Base-by-base conservation (phyloP, 257 asterid genomes). In the Linaria vulgaris region DNA sequence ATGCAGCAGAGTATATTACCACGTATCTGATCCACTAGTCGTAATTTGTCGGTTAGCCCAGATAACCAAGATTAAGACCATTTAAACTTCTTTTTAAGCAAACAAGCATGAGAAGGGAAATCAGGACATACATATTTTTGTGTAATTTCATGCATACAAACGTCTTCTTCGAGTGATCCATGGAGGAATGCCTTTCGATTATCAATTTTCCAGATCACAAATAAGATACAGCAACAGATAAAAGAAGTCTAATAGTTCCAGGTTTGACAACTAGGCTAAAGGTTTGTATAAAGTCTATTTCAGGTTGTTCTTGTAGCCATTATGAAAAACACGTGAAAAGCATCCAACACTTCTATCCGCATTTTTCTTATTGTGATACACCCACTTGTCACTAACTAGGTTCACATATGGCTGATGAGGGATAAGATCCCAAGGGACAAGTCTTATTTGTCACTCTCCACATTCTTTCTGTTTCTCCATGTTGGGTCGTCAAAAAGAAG, bases 351-450 rank as follows among this genome's bases (percentile, higher is more conserved):
- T 19, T 8, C 57, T 31, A 16, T 51, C 57, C 7, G 14, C n/a
- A 12, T 27, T n/a, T 5, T 12, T 5, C 14, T 55, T 55, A 4
- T 3, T n/a, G 24, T 14, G 15, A 11, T 23, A 51, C 11, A 51
- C 30, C 57, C 34, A 51, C 15, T 51, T 51, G 21, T 23, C n/a
- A n/a, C n/a, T 16, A 9, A 51, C 27, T 5, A 22, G 12, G 21
- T 51, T 51, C 5, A 13, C 0, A 20, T 51, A 3, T 20, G 31
- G 21, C 16, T 12, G 30, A 5, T 22, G 14, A 2, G 15, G 57
- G 0, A 51, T n/a, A 16, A 48, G 54, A 48, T 48, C 54, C 54
- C n/a, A n/a, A n/a, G n/a, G n/a, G n/a, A n/a, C 57, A 51, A 51
- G 34, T 9, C 11, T 24, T 24, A 20, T 51, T 22, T 50, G n/a